phyloP scores from a whole-genome alignment of 2,329 filamentous ascomycete genomes.

The Chrysosporium queenslandicum region DNA sequence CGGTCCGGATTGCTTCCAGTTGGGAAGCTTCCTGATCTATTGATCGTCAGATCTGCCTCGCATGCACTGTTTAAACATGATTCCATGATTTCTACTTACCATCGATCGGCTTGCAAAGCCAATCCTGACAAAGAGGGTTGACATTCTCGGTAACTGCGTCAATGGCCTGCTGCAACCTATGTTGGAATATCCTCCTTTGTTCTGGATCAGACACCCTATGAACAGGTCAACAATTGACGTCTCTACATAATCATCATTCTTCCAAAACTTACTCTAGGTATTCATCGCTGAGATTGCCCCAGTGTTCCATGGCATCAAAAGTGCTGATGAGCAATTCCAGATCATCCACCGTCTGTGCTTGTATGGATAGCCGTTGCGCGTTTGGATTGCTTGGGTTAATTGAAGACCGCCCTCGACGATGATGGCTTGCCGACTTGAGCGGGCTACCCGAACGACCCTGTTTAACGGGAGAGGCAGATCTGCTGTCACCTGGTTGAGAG shows the following conservation, averaged over 20 bases:
- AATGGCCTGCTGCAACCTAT: conserved; percentile 46
- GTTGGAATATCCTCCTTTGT: conserved; percentile 45
- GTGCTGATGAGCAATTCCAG: conserved; percentile 57
- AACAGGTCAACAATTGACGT: conserved; percentile 7
- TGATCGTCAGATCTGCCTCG: conserved; percentile 1
- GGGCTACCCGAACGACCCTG: conserved; percentile 20
- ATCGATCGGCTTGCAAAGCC: conserved; percentile 49
- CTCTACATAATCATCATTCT: background rate
- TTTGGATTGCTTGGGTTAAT: background rate
- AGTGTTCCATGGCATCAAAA: conserved; percentile 58
- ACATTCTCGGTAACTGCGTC: conserved; percentile 48
- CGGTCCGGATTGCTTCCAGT: conserved; percentile 56
- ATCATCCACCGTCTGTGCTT: conserved; percentile 49
- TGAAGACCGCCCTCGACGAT: conserved; percentile 21
- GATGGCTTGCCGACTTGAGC: conserved; percentile 19
- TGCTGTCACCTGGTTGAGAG: conserved; percentile 20
- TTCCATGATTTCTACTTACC: conserved; percentile 38
- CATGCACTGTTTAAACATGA: background rate
- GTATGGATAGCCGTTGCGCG: conserved; percentile 23
- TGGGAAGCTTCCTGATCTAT: conserved; percentile 50
- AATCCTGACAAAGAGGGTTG: conserved; percentile 51
- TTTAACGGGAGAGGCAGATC: conserved; percentile 28
- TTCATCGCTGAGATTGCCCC: conserved; percentile 47
- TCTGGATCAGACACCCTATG: conserved; percentile 18
- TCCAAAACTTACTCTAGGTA: conserved; percentile 31